Evolutionary conservation across 1,139 yeast genomes (phyloP), one percentile per base, ranked within the genome.

Genomic region (Meyerozyma carpophila): DNA sequence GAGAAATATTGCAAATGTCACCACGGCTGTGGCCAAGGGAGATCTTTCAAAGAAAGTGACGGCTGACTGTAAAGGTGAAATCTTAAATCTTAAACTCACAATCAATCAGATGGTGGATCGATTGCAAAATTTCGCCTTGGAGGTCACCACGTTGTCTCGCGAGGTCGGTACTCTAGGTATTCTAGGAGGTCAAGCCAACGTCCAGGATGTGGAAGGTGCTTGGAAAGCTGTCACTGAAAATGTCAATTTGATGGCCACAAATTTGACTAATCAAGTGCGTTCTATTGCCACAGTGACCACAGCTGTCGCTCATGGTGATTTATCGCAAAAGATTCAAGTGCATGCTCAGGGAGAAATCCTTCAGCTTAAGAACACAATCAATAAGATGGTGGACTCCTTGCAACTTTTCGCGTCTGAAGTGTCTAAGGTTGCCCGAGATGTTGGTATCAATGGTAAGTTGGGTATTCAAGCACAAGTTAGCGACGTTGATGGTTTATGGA

Each of bases 181-280:
- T 47, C 68, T 88, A 49, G 96, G 96, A 41, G 95, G 95, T 20
- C 95, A 88, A 62, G 95, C 95, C 4, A 86, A 86, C 59, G 95
- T 88, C 14, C 90, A 86, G 55, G 95, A 87, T 62, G 95, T 88
- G 26, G 95, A 87, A 65, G 96, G 96, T 41, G 91, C 94, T 8
- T 88, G 95, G 95, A 87, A 86, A 57, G 95, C 90, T 37, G 87
- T 88, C 38, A 88, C 95, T 0, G 94, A 86, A 61, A 88, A 87
- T 55, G 95, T 88, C 49, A 88, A 88, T 58, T 79, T 85, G 39
- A 88, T 88, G 96, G 96, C 96, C 2, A 82, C 89, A 5, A 88
- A 88, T 62, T 73, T 88, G 58, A 88, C 96, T 1, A 86, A 85
- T 51, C 96, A 88, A 68, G 95, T 88, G 55, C 79, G 96, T 64